Base-by-base conservation (phyloP, 148 eudicot genomes). In the Rhododendron ferrugineum region DNA sequence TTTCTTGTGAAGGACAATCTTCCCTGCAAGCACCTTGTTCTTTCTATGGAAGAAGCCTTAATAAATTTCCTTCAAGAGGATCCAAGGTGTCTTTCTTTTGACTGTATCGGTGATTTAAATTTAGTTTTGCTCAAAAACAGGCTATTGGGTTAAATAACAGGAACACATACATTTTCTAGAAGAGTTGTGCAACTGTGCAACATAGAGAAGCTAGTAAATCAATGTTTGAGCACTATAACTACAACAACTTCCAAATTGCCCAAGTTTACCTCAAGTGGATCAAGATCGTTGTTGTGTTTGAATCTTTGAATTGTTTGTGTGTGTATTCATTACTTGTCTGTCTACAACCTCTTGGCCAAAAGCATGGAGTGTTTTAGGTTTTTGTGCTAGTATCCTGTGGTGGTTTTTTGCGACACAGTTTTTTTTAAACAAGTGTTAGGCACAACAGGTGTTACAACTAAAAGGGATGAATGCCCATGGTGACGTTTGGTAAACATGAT, bases 1-100 rank as follows among this genome's bases (percentile, higher is more conserved):
- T 97, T 88, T 87, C 98, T 97, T 32, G 84, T 97, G 28, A 95
- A 93, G 84, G 98, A 95, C 84, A 97, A 97, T 85, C 91, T 92
- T 70, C 90, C 92, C 16, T 91, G 95, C 94, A 95, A 91, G 89
- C 91, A 97, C 88, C 99, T 97, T 86, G 90, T 97, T 81, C 93
- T 97, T 81, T 91, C 98, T 5, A 88, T 91, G 88, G 99, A 97
- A 88, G 96, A 92, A 44, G 92, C 93, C 75, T 90, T 97, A 64
- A 88, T 97, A 30, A 90, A 92, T 82, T 95, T 92, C 88, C 98
- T 97, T 86, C 90, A 91, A 82, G 89, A 91, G 78, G 91, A 92
- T 87, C 83, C 92, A 47, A 94, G 99, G 99, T 95, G 84, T 80
- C 62, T 75, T 82, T 68, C 20, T 15, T 40, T 74, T 60, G 28